Evolutionary conservation across 2,329 filamentous ascomycete genomes (phyloP).

Genomic region (Epichloe sp.): DNA sequence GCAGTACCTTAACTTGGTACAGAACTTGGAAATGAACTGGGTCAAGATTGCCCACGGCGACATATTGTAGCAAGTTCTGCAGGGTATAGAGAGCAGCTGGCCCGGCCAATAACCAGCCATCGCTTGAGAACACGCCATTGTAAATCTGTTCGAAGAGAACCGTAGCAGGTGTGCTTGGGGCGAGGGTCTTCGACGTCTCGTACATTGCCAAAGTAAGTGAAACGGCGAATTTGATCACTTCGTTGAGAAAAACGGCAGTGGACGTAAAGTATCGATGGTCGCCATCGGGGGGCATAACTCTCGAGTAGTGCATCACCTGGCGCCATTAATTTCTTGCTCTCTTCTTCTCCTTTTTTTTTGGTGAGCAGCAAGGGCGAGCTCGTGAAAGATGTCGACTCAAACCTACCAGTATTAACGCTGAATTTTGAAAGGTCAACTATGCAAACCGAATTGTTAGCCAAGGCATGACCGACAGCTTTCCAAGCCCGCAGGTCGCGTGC

Average conservation of each 20-base stretch:
- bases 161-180: slow-evolving; percentile 67
- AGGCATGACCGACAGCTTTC: neutral
- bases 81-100: slow-evolving; percentile 81
- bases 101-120: slow-evolving; percentile 90
- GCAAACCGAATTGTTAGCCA: slow-evolving; percentile 6
- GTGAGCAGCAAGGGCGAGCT: neutral
- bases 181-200: slow-evolving; percentile 66
- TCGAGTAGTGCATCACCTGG: slow-evolving; percentile 86
- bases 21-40: slow-evolving; percentile 88
- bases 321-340: neutral
- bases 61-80: slow-evolving; percentile 88
- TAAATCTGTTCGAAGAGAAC: slow-evolving; percentile 70
- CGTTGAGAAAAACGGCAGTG: slow-evolving; percentile 86
- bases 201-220: slow-evolving; percentile 79
- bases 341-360: neutral
- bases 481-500: neutral
- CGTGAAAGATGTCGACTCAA: neutral
- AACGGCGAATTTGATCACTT: slow-evolving; percentile 78
- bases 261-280: slow-evolving; percentile 87
- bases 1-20: slow-evolving; percentile 74
- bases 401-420: slow-evolving; percentile 57
- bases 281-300: slow-evolving; percentile 71
- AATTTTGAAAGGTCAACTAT: slow-evolving; percentile 64
- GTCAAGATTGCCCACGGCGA: slow-evolving; percentile 81
- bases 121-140: slow-evolving; percentile 69